Percentiles rank a stretch among this genome's conserved stretches.
phyloP scores from a whole-genome alignment of 2,329 filamentous ascomycete species.

The Microthyrium microscopicum region DNA sequence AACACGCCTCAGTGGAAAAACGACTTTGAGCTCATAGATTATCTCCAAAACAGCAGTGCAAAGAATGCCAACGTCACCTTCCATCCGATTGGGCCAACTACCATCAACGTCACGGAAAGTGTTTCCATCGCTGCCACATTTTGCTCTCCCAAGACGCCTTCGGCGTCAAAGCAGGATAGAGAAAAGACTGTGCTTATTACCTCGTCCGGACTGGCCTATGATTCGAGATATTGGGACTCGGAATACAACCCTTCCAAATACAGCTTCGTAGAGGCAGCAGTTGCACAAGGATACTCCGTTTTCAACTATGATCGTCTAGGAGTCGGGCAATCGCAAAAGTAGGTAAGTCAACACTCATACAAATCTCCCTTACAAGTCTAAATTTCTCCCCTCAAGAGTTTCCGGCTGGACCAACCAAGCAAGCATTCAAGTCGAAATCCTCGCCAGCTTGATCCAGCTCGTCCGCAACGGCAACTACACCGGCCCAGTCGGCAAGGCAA shows the following conservation, averaged over 20 bases:
- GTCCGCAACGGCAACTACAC: conserved; percentile 1
- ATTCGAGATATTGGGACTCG: conserved; percentile 18
- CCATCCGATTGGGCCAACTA: neutral
- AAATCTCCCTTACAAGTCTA: neutral
- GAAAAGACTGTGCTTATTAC: neutral
- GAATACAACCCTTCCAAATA: conserved; percentile 14
- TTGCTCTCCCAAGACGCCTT: conserved; percentile 4
- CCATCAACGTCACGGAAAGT: neutral
- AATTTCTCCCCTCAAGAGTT: neutral
- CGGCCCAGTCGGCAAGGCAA: neutral
- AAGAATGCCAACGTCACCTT: neutral
- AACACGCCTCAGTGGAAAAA: conserved; percentile 1
- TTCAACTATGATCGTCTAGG: conserved; percentile 23
- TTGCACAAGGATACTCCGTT: conserved; percentile 17
- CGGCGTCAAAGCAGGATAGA: neutral
- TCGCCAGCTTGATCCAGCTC: neutral
- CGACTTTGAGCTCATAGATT: conserved; percentile 2
- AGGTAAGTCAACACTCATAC: neutral
- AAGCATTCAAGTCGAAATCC: neutral
- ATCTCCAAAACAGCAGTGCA: neutral
- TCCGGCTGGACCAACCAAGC: neutral
- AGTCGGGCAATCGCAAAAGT: conserved; percentile 16
- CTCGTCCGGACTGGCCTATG: conserved; percentile 1
- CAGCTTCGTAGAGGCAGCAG: conserved; percentile 19
- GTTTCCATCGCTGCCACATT: neutral